phyloP scores from a whole-genome alignment of 495 filamentous ascomycete species.

The Rhizodiscina lignyota region DNA sequence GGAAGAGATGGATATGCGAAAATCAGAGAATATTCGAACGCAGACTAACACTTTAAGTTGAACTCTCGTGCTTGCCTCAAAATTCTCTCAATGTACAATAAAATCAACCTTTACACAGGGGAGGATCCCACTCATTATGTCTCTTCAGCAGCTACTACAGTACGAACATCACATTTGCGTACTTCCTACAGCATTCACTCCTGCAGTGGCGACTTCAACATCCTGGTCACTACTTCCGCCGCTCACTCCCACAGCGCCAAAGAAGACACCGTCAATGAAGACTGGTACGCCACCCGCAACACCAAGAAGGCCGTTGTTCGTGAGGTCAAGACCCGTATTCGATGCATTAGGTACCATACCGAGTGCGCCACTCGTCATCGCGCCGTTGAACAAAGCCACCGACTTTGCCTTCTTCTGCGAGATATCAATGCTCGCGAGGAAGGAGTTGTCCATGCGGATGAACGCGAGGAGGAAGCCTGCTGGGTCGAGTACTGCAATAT shows the following conservation, averaged over 20 bases:
- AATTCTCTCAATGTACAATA: too few species aligned
- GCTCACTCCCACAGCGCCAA: constrained; percentile 10
- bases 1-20: too few species aligned
- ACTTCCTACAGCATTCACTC: too few species aligned
- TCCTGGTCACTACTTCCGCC: constrained; percentile 12
- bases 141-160: too few species aligned
- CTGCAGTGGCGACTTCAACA: constrained; percentile 2
- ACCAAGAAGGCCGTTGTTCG: constrained; percentile 8
- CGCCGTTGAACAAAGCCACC: constrained; percentile 9
- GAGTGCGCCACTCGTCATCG: constrained; percentile 3
- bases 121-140: too few species aligned
- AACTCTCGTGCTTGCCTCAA: too few species aligned
- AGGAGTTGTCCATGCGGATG: constrained; percentile 10
- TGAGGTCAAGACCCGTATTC: constrained; percentile 11
- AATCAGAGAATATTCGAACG: too few species aligned
- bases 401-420: constrained; percentile 11
- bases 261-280: constrained; percentile 7
- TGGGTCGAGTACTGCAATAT: constrained; percentile 10
- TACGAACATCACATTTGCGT: too few species aligned
- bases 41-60: too few species aligned
- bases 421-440: constrained; percentile 9
- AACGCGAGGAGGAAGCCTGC: constrained; percentile 9
- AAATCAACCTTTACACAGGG: too few species aligned
- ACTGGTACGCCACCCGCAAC: constrained; percentile 11
- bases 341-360: too few species aligned